A percentile compares a stretch with the other conserved stretches of the same genome.
Evolutionary conservation across 768 basidiomycete species (phyloP).

Genomic region (Suillus variegatus): DNA sequence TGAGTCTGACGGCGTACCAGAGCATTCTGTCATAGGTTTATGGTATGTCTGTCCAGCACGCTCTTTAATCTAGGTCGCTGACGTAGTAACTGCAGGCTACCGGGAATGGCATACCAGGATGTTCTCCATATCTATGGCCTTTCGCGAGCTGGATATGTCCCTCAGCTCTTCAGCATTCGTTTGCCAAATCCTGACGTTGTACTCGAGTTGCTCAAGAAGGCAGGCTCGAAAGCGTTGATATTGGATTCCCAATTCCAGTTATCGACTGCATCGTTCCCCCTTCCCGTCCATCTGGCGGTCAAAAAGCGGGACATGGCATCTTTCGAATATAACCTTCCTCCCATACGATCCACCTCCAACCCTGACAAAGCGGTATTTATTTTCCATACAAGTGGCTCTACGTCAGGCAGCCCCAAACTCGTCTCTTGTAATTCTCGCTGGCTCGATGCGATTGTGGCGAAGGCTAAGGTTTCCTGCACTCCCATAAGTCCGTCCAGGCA

Average conservation of each 20-base stretch:
- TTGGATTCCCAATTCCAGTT: constrained; percentile 58
- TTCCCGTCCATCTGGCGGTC: constrained; percentile 51
- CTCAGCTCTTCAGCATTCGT: constrained; percentile 77
- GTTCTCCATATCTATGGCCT: constrained; percentile 74
- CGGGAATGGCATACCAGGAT: constrained; percentile 72
- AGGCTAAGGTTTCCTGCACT: constrained; percentile 53
- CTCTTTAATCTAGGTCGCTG: constrained; percentile 9
- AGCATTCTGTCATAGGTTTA: constrained; percentile 65
- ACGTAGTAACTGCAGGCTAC: constrained; percentile 50
- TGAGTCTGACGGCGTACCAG: constrained; percentile 43
- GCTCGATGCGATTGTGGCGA: constrained; percentile 61
- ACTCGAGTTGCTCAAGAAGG: constrained; percentile 65
- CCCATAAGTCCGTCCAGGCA: constrained; percentile 53
- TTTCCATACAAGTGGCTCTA: constrained; percentile 83
- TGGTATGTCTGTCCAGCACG: constrained; percentile 51
- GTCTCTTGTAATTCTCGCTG: constrained; percentile 71
- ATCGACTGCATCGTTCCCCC: constrained; percentile 44
- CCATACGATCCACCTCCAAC: constrained; percentile 34
- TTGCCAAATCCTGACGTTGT: constrained; percentile 72
- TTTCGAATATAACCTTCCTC: constrained; percentile 43
- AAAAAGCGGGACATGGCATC: constrained; percentile 39
- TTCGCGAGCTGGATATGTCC: constrained; percentile 74
- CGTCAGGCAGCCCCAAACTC: constrained; percentile 81
- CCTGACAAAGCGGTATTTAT: constrained; percentile 57
- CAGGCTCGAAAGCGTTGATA: constrained; percentile 64